Evolutionary conservation across 2,329 filamentous ascomycete genomes (phyloP).

Genomic region (Hymenoscyphus scutula): DNA sequence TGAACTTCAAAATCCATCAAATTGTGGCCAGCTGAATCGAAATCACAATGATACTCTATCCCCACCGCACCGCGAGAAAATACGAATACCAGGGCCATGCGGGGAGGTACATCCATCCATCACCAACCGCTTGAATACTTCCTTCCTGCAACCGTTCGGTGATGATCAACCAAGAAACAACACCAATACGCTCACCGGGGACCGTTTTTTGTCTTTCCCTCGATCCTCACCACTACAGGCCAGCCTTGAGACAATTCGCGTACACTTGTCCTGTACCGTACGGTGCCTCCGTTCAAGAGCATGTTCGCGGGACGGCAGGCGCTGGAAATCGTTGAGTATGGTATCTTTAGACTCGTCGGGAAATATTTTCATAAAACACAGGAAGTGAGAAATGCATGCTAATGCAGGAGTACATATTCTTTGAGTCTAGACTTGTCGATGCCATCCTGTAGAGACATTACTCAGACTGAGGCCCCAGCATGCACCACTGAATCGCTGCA

Average conservation of each 20-base stretch:
- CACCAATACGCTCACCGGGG: not conserved
- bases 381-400: not conserved
- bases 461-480: not conserved
- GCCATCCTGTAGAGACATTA: conserved; percentile 1
- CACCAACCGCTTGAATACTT: not conserved
- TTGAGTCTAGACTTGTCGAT: not conserved
- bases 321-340: not conserved
- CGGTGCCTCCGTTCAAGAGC: not conserved
- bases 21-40: conserved; percentile 3
- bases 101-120: not conserved
- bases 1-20: not conserved
- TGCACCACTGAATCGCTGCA: not conserved
- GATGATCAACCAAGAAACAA: conserved; percentile 1
- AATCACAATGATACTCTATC: not conserved
- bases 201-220: conserved; percentile 1
- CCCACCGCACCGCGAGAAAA: not conserved
- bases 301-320: conserved; percentile 3
- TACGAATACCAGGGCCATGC: not conserved
- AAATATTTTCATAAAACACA: not conserved
- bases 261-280: not conserved
- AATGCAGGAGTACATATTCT: not conserved
- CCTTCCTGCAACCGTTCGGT: conserved; percentile 3
- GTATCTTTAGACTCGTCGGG: not conserved
- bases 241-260: not conserved
- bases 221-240: not conserved